These are phyloP conservation scores for Aurifilum marmelostoma DNA, from an alignment of 2,329 filamentous ascomycete genomes.

Conservation along the genomic window DNA sequence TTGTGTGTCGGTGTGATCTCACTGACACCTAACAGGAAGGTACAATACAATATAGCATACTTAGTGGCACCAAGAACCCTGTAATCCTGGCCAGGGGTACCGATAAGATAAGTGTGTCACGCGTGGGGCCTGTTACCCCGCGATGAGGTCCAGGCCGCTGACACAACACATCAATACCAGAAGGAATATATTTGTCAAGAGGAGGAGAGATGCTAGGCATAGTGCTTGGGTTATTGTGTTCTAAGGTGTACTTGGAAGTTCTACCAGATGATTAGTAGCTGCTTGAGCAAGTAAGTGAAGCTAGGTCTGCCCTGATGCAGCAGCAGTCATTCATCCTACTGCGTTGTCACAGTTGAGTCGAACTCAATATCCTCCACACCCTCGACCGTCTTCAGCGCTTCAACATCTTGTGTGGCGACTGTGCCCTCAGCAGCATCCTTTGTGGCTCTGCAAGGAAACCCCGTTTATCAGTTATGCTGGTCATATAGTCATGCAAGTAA, in stretches of 20 bases:
- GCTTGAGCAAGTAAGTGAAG: background rate
- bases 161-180: background rate
- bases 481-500: constrained; percentile 17
- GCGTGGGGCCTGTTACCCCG: constrained; percentile 23
- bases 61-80: constrained; percentile 3
- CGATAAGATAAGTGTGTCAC: constrained; percentile 24
- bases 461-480: background rate
- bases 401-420: constrained; percentile 52
- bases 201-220: background rate
- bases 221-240: background rate
- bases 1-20: constrained; percentile 4
- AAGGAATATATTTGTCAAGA: background rate
- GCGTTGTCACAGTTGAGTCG: constrained; percentile 71
- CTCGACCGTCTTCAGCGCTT: constrained; percentile 64
- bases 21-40: background rate
- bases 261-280: background rate
- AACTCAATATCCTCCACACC: constrained; percentile 75
- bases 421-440: constrained; percentile 72
- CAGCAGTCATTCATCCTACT: constrained; percentile 52
- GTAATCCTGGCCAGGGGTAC: background rate
- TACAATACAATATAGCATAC: background rate
- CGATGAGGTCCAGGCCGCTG: constrained; percentile 9
- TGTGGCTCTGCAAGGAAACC: constrained; percentile 48
- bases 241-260: background rate
- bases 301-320: background rate